These are phyloP conservation scores for Gilbertella persicaria DNA, from an alignment of 371 early-diverging fungal species.

Conservation along the genomic window DNA sequence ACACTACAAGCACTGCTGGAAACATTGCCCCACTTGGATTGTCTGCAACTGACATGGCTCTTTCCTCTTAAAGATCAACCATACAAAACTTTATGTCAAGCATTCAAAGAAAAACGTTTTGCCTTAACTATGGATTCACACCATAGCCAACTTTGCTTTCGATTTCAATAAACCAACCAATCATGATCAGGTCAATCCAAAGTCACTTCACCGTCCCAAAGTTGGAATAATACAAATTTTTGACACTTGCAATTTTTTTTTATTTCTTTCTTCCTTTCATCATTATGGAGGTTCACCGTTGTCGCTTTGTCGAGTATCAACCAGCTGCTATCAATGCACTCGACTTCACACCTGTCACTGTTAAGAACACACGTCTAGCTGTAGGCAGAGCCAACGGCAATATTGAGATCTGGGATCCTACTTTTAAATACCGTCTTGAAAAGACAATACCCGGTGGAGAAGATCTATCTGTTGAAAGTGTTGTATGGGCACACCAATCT, in stretches of 20 bases:
- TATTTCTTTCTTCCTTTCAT: slow-evolving; percentile 1
- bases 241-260: not conserved
- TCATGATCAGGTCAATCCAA: not conserved
- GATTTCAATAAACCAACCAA: not conserved
- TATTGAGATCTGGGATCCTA: slow-evolving; percentile 90
- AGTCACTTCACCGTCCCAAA: not conserved
- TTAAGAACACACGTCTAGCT: slow-evolving; percentile 61
- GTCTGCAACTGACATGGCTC: slow-evolving; percentile 23
- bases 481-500: slow-evolving; percentile 86
- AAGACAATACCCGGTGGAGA: slow-evolving; percentile 83
- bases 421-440: slow-evolving; percentile 64
- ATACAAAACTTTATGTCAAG: slow-evolving; percentile 3
- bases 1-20: slow-evolving; percentile 8
- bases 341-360: slow-evolving; percentile 69
- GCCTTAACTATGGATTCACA: too few species aligned
- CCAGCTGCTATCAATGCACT: slow-evolving; percentile 87
- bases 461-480: slow-evolving; percentile 75
- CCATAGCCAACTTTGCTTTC: too few species aligned
- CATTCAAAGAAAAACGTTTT: too few species aligned
- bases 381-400: slow-evolving; percentile 91
- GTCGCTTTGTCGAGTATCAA: slow-evolving; percentile 87
- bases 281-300: slow-evolving; percentile 81
- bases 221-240: too few species aligned
- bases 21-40: slow-evolving; percentile 14
- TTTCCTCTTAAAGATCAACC: slow-evolving; percentile 22